Percentiles rank a stretch among this genome's conserved stretches.
Conservation (phyloP, 148 eudicot genomes). For the Fagopyrum tataricum region DNA sequence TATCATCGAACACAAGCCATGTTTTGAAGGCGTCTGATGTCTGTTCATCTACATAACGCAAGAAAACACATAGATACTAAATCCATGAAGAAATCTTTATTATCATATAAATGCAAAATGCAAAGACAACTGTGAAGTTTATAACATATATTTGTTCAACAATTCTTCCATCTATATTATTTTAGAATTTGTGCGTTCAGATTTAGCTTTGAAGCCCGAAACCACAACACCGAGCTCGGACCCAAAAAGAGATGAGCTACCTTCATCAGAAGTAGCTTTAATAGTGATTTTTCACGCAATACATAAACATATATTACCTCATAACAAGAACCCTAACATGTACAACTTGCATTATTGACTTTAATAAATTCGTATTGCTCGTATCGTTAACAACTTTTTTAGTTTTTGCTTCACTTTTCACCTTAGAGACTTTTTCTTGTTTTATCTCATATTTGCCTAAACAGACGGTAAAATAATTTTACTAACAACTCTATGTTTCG, state of each 20-base stretch:
- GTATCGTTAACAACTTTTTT: constrained; percentile 40
- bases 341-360: constrained; percentile 1
- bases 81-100: too few species aligned
- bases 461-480: not conserved
- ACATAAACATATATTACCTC: not conserved
- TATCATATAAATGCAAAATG: not conserved
- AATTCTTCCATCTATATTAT: constrained; percentile 35
- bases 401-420: constrained; percentile 56
- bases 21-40: too few species aligned
- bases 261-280: constrained; percentile 35
- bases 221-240: constrained; percentile 57
- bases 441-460: constrained; percentile 54
- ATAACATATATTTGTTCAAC: constrained; percentile 45
- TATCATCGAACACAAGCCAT: too few species aligned
- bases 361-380: constrained; percentile 28
- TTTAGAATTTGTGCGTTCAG: constrained; percentile 48
- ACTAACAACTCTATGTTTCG: not conserved
- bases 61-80: too few species aligned
- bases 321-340: not conserved
- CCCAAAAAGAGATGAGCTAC: constrained; percentile 45
- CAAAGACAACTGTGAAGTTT: not conserved
- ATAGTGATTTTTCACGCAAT: constrained; percentile 51
- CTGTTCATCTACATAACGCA: too few species aligned
- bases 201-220: constrained; percentile 38
- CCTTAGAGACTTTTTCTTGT: constrained; percentile 28